A percentile compares a stretch with the other conserved stretches of the same genome.
Conservation (phyloP, 2,329 filamentous ascomycete genomes). For the Dactylellina drechsleri region DNA sequence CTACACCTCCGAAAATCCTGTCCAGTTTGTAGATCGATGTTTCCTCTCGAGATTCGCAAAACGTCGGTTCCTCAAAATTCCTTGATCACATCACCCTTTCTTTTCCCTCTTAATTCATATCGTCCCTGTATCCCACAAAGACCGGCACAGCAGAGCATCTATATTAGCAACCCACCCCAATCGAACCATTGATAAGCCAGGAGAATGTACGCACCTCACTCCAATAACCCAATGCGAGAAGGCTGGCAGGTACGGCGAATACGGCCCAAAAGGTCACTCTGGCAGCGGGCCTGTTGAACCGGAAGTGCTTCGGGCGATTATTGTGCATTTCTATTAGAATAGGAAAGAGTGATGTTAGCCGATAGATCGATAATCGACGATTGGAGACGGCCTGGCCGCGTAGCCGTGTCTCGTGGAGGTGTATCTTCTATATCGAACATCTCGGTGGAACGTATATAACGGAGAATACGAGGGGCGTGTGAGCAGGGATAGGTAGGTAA, state of each 20-base stretch:
- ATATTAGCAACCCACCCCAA: not conserved
- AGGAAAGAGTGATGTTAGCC: not conserved
- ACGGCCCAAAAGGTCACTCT: constrained; percentile 41
- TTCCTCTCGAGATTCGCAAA: no score
- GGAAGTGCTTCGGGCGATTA: constrained; percentile 40
- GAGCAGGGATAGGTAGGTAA: not conserved
- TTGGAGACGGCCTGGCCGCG: no score
- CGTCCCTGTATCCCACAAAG: constrained; percentile 18
- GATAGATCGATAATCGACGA: no score
- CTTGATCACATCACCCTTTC: constrained; percentile 44
- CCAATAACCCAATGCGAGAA: constrained; percentile 33
- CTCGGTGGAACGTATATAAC: no score
- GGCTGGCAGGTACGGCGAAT: constrained; percentile 18
- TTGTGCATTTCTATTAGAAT: constrained; percentile 42
- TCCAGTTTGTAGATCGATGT: no score
- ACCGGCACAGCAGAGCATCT: not conserved
- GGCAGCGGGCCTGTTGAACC: constrained; percentile 16
- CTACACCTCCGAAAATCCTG: not conserved
- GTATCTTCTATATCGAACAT: no score
- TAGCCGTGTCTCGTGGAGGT: no score
- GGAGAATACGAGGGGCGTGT: no score
- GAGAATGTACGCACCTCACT: constrained; percentile 28
- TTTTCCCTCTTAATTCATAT: constrained; percentile 36
- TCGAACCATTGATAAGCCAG: not conserved
- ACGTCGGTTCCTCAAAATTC: constrained; percentile 24